A percentile compares a stretch with the other conserved stretches of the same genome.
Evolutionary conservation across 106 monocot species (phyloP).

Genomic region (Cymbidium sinense): DNA sequence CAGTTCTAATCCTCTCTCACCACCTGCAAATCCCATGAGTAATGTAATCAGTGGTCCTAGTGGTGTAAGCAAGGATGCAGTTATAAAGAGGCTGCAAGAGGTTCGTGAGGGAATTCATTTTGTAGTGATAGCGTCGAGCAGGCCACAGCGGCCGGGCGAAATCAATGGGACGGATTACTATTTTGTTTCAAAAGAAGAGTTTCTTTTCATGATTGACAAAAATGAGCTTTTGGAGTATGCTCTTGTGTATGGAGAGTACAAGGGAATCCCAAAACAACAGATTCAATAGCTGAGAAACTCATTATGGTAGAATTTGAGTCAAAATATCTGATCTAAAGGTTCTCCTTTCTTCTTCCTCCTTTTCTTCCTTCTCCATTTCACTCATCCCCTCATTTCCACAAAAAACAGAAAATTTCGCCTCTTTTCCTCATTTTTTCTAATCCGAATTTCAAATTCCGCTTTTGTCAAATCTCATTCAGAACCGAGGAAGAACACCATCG

Average conservation of each 20-base stretch:
- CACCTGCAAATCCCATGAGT: conserved; percentile 68
- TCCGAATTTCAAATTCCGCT: no score
- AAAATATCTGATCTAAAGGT: no score
- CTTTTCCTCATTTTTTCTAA: no score
- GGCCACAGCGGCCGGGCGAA: conserved; percentile 74
- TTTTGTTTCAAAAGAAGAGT: conserved; percentile 91
- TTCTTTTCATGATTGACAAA: conserved; percentile 86
- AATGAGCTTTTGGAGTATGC: conserved; percentile 93
- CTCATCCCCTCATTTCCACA: no score
- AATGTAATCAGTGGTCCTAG: conserved; percentile 97
- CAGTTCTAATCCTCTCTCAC: conserved; percentile 58
- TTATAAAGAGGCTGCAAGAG: conserved; percentile 94
- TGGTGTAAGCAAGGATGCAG: conserved; percentile 96
- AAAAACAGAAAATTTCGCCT: no score
- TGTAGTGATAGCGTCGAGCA: conserved; percentile 90
- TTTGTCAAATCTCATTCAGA: no score
- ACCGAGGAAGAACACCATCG: no score
- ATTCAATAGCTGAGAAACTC: no score
- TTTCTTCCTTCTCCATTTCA: no score
- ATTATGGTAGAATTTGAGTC: no score
- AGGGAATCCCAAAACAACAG: conserved; percentile 98
- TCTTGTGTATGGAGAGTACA: conserved; percentile 96
- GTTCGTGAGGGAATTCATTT: conserved; percentile 78
- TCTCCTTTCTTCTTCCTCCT: no score
- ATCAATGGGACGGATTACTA: conserved; percentile 91